A percentile compares a stretch with the other conserved stretches of the same genome.
Conservation (phyloP, 2,329 filamentous ascomycete species). For the Penicillium sp. region DNA sequence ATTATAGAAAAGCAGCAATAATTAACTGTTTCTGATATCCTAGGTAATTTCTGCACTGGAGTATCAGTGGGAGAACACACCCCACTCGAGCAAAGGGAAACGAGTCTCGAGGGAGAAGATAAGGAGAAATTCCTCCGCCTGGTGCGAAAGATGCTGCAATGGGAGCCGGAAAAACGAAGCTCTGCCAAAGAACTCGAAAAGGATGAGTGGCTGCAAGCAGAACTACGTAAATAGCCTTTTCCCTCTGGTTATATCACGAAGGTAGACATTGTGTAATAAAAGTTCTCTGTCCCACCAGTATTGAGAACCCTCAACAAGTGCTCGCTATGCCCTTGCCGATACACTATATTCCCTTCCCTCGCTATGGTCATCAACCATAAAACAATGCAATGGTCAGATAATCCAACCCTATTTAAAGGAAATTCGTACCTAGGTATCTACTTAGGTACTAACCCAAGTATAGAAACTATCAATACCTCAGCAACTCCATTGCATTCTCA, state of each 20-base stretch:
- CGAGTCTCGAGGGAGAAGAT: constrained; percentile 32
- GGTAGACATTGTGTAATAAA: too few species aligned
- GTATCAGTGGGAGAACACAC: constrained; percentile 18
- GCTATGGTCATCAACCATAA: too few species aligned
- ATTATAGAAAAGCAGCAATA: neutral
- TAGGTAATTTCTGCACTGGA: constrained; percentile 27
- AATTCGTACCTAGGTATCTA: too few species aligned
- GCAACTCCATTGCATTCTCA: constrained; percentile 5
- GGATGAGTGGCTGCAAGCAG: constrained; percentile 28
- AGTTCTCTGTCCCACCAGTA: too few species aligned
- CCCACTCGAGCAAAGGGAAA: constrained; percentile 39
- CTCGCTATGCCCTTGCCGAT: too few species aligned
- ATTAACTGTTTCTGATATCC: constrained; percentile 6
- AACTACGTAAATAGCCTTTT: neutral
- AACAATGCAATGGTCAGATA: too few species aligned
- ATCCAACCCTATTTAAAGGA: too few species aligned
- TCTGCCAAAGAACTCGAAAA: constrained; percentile 27
- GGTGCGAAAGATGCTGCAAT: constrained; percentile 37
- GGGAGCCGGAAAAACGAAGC: constrained; percentile 30
- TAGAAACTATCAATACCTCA: neutral
- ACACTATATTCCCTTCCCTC: too few species aligned
- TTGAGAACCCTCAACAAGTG: too few species aligned
- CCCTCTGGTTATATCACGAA: too few species aligned
- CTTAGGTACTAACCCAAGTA: neutral
- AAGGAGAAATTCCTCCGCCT: constrained; percentile 30